These are phyloP conservation scores for Boletellus emodensis DNA, from an alignment of 768 basidiomycete species.

Conservation along the genomic window DNA sequence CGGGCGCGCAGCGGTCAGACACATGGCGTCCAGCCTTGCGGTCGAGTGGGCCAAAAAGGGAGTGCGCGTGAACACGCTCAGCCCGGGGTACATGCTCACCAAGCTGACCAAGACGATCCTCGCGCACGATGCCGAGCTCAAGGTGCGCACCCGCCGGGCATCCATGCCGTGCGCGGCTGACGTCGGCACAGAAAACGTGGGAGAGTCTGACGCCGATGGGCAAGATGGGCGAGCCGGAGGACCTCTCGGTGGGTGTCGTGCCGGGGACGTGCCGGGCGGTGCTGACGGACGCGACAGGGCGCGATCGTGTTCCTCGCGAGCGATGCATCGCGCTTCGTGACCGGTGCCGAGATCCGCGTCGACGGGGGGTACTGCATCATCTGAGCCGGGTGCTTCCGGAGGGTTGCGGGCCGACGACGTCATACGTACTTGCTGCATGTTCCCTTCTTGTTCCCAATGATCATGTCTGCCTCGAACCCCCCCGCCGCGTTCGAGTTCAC, in stretches of 20 bases:
- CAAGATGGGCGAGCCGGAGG: constrained; percentile 91
- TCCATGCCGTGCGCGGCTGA: too few relatives aligned
- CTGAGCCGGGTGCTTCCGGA: constrained; percentile 25
- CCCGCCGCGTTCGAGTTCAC: constrained; percentile 67
- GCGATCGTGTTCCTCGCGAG: constrained; percentile 88
- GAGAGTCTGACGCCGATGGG: constrained; percentile 84
- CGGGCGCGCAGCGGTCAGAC: constrained; percentile 66
- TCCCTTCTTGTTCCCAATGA: constrained; percentile 12
- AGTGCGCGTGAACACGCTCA: constrained; percentile 80
- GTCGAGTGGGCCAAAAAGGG: constrained; percentile 95
- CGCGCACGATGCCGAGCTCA: constrained; percentile 67
- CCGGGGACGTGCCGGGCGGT: neutral
- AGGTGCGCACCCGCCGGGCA: constrained; percentile 39
- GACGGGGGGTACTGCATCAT: constrained; percentile 87
- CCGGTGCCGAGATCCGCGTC: constrained; percentile 78
- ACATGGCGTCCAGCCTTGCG: constrained; percentile 88
- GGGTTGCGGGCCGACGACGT: constrained; percentile 22
- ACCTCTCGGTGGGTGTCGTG: constrained; percentile 60
- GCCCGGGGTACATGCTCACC: constrained; percentile 94
- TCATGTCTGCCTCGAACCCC: constrained; percentile 10
- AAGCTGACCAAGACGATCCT: constrained; percentile 83
- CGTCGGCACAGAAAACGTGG: constrained; percentile 63
- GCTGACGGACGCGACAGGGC: constrained; percentile 43
- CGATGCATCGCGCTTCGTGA: constrained; percentile 88
- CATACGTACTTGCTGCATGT: constrained; percentile 8